Percentiles rank a stretch among this genome's conserved stretches.
These are phyloP conservation scores for Blastobotrys malaysiensis DNA, from an alignment of 1,139 yeast genomes.

Conservation along the genomic window DNA sequence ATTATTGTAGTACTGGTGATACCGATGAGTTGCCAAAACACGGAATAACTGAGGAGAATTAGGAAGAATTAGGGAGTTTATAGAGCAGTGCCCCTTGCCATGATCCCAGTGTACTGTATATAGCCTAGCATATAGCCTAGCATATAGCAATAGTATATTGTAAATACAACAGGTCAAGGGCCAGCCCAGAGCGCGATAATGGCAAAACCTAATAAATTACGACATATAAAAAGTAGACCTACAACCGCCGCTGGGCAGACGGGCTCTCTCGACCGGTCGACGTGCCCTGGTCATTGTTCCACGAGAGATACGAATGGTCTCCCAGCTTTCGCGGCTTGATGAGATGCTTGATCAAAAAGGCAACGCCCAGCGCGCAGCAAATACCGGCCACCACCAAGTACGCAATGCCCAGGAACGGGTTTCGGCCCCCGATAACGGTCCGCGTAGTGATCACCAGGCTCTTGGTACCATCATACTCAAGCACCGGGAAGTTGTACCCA, in stretches of 20 bases:
- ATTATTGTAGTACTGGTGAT: too few relatives aligned
- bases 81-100: too few relatives aligned
- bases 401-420: conserved; percentile 77
- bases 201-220: background rate
- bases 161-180: background rate
- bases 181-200: background rate
- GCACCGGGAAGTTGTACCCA: conserved; percentile 86
- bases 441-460: conserved; percentile 74
- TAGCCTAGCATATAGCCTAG: too few relatives aligned
- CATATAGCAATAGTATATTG: too few relatives aligned
- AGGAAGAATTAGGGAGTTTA: too few relatives aligned
- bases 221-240: background rate
- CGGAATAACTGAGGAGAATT: too few relatives aligned
- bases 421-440: conserved; percentile 87
- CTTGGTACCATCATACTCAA: conserved; percentile 76
- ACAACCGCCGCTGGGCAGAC: background rate
- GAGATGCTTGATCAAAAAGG: conserved; percentile 55
- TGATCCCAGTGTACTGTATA: too few relatives aligned
- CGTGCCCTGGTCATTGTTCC: conserved; percentile 47
- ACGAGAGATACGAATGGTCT: conserved; percentile 63
- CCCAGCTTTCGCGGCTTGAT: conserved; percentile 71
- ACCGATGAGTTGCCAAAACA: too few relatives aligned
- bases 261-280: conserved; percentile 3
- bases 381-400: conserved; percentile 93
- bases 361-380: conserved; percentile 58